Evolutionary conservation across 805 yeast genomes (phyloP), one percentile per base, ranked within the genome.

Genomic region (Candida michaelii): DNA sequence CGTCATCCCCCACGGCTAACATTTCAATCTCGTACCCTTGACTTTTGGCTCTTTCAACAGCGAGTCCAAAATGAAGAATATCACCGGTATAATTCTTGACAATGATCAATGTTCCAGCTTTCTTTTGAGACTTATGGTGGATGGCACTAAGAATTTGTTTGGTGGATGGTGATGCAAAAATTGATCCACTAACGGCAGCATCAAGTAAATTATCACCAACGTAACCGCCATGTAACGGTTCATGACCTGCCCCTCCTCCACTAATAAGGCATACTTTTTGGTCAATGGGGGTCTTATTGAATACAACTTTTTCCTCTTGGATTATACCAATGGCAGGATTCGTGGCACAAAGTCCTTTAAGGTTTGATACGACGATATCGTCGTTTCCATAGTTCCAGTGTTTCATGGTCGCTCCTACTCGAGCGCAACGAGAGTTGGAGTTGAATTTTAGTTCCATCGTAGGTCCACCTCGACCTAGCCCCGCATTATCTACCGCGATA

Each of bases 161-260:
- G 1, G 96, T 88, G n/a, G 89, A 79, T 3, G 98, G 98, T 11
- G 96, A 88, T 0, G 97, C 97, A 69, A 90, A 90, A n/a, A 88
- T 76, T 41, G 83, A 80, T 27, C 98, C 98, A 41, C 89, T 80
- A 4, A 90, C 96, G 0, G 96, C 97, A 30, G 83, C 95, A 51
- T 86, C 88, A 30, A 90, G 63, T 52, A 85, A 66, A 38, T 95
- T 95, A 11, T 79, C 73, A 10, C 97, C 97, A 16, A 90, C 89
- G 60, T 81, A 90, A 0, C 96, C 97, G 7, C 87, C 90, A 56
- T 91, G 97, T 3, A 89, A 73, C 18, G 97, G 97, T 63, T 90
- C 98, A 58, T 90, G 98, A 36, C 98, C 98, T 11, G 90, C 81
- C 19, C 97, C 97, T 43, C 98, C 98, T 46, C 97, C 97, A 25